phyloP scores from a whole-genome alignment of 495 filamentous ascomycete species.

The Aspergillus kassunensis region DNA sequence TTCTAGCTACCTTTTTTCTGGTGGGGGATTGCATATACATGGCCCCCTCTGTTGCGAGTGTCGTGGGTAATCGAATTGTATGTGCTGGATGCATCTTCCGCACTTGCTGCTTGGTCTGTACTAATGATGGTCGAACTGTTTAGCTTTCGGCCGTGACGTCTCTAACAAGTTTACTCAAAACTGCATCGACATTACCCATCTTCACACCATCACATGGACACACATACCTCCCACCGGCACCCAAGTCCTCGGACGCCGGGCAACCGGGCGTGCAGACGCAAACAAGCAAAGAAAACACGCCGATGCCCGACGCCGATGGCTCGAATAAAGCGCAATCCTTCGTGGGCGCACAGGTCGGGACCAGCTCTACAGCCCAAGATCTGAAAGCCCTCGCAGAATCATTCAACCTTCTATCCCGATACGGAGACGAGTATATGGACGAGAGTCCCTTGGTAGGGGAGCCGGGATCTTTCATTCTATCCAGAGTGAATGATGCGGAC shows the following conservation, averaged over 20 bases:
- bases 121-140: slow-evolving; percentile 15
- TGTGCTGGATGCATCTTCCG: slow-evolving; percentile 55
- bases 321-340: slow-evolving; percentile 32
- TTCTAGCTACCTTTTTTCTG: slow-evolving; percentile 78
- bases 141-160: slow-evolving; percentile 59
- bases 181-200: slow-evolving; percentile 57
- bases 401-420: slow-evolving; percentile 58
- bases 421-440: slow-evolving; percentile 82
- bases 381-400: slow-evolving; percentile 63
- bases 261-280: slow-evolving; percentile 31
- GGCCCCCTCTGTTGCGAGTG: slow-evolving; percentile 76
- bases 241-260: slow-evolving; percentile 34
- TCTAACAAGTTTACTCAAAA: slow-evolving; percentile 63
- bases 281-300: slow-evolving; percentile 58
- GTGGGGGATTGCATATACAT: slow-evolving; percentile 84
- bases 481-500: slow-evolving; percentile 37
- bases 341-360: slow-evolving; percentile 24
- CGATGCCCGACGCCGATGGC: slow-evolving; percentile 50
- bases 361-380: slow-evolving; percentile 34
- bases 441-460: slow-evolving; percentile 83
- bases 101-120: neutral
- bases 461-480: slow-evolving; percentile 80
- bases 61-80: slow-evolving; percentile 74
- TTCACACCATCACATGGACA: slow-evolving; percentile 74
- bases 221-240: slow-evolving; percentile 58